phyloP scores from a whole-genome alignment of 106 monocot species.

The Gastrodia elata region DNA sequence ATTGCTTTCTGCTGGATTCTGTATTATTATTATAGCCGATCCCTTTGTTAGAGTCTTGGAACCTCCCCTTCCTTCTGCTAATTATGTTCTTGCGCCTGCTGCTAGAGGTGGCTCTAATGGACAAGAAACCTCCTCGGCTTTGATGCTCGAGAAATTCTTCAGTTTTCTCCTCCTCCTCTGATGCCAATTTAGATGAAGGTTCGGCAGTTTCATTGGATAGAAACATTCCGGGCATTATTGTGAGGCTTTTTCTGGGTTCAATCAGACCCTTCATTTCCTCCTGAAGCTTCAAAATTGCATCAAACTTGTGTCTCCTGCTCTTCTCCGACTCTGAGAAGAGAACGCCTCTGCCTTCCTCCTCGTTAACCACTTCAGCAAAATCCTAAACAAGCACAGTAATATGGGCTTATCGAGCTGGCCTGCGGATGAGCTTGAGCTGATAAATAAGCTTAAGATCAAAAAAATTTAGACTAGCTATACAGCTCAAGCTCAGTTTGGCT shows the following conservation, averaged over 20 bases:
- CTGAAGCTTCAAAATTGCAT: conserved; percentile 36
- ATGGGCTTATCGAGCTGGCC: no score
- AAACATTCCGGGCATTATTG: conserved; percentile 52
- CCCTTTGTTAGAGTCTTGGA: no score
- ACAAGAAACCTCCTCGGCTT: background rate
- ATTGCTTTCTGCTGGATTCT: conserved; percentile 27
- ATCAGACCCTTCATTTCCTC: conserved; percentile 47
- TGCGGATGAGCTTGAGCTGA: background rate
- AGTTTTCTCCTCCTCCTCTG: background rate
- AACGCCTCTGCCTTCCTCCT: conserved; percentile 23
- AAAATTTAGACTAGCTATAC: background rate
- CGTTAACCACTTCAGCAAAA: conserved; percentile 3
- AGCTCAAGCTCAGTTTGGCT: no score
- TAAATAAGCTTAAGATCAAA: background rate
- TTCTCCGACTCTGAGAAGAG: conserved; percentile 39
- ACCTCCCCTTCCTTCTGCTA: conserved; percentile 18
- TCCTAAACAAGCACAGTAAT: conserved; percentile 11
- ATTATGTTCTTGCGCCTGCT: conserved; percentile 14
- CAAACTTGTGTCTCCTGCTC: conserved; percentile 36
- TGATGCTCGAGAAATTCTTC: conserved; percentile 6
- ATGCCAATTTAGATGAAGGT: conserved; percentile 1
- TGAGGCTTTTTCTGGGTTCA: conserved; percentile 38
- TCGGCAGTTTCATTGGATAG: conserved; percentile 20
- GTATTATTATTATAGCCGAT: background rate
- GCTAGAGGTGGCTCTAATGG: conserved; percentile 13